phyloP scores from a whole-genome alignment of 805 yeast genomes.

The Spathaspora hagerdaliae region DNA sequence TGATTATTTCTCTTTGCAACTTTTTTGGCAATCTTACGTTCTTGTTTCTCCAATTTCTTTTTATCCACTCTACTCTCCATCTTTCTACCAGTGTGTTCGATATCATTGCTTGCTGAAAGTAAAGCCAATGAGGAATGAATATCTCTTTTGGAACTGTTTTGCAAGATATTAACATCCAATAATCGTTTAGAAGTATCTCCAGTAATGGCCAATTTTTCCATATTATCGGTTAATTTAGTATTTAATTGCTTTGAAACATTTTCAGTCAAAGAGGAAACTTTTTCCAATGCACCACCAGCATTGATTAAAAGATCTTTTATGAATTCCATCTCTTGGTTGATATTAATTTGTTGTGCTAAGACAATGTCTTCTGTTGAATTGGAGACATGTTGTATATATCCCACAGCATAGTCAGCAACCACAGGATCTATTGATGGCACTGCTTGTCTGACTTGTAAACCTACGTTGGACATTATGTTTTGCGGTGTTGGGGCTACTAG shows the following conservation, averaged over 20 bases:
- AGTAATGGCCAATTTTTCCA: conserved; percentile 70
- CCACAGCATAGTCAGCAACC: conserved; percentile 86
- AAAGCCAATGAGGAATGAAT: conserved; percentile 72
- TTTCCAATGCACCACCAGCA: conserved; percentile 74
- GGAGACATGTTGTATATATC: conserved; percentile 83
- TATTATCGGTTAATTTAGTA: conserved; percentile 57
- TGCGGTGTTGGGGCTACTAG: not conserved
- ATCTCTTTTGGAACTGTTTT: conserved; percentile 61
- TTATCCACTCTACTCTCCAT: conserved; percentile 93
- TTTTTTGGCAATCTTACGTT: conserved; percentile 93
- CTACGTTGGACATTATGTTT: conserved; percentile 35
- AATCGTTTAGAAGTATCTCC: conserved; percentile 89
- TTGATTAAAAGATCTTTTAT: conserved; percentile 60
- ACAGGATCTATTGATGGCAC: conserved; percentile 83
- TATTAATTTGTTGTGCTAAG: conserved; percentile 66
- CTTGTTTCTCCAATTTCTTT: conserved; percentile 96
- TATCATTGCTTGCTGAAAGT: conserved; percentile 74
- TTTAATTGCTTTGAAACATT: conserved; percentile 46
- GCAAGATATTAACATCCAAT: conserved; percentile 68
- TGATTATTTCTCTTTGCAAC: conserved; percentile 86
- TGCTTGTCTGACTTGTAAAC: conserved; percentile 73
- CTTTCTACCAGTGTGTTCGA: conserved; percentile 87
- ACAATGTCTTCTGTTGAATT: conserved; percentile 76
- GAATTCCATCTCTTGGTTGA: conserved; percentile 65
- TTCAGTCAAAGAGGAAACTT: conserved; percentile 47